Evolutionary conservation across 2,329 filamentous ascomycete species (phyloP), one percentile per base, ranked within the genome.

Genomic region (Bipolaris cookei): DNA sequence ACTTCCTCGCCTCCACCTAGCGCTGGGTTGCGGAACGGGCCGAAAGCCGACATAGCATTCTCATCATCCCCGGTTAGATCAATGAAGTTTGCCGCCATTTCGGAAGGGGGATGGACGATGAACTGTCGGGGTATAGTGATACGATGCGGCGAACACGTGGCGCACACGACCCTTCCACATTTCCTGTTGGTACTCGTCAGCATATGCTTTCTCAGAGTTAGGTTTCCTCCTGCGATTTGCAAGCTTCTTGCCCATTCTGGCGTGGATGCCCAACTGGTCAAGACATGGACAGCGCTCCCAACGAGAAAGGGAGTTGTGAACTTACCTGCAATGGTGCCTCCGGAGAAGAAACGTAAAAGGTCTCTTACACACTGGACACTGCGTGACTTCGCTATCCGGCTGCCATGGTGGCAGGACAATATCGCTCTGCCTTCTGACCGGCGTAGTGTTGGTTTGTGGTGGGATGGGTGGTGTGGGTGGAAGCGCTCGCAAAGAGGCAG

Each of bases 111-210:
- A 45, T 89, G 89, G 23, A 97, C 92, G 63, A 98, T 97, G 74
- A 91, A 98, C 72, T 95, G 91, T 63, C 93, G 86, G 1, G 94
- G 94, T 62, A 98, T 97, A 3, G 91, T 96, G 72, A 98, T 98
- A 59, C 92, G 87, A 76, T 98, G 94, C 3, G 94, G 94, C 2
- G 94, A 97, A 79, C 94, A 98, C 18, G 87, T 83, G 56, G 88
- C 88, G 77, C 94, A 98, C 21, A 98, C 94, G 7, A 98, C 93
- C 59, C 92, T 84, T 43, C 94, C 94, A 73, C 94, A 98, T 84
- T 97, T 97, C 65, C 88, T 90, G 44, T 53, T 16, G 20, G 25
- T 10, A 14, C 3, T 6, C 5, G 45, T 60, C 16, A 60, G 57
- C n/a, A 35, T 4, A 4, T 14, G 13, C 13, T 46, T 37, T 32